Evolutionary conservation across 768 basidiomycete species (phyloP).

Genomic region (Heimioporus sp.): DNA sequence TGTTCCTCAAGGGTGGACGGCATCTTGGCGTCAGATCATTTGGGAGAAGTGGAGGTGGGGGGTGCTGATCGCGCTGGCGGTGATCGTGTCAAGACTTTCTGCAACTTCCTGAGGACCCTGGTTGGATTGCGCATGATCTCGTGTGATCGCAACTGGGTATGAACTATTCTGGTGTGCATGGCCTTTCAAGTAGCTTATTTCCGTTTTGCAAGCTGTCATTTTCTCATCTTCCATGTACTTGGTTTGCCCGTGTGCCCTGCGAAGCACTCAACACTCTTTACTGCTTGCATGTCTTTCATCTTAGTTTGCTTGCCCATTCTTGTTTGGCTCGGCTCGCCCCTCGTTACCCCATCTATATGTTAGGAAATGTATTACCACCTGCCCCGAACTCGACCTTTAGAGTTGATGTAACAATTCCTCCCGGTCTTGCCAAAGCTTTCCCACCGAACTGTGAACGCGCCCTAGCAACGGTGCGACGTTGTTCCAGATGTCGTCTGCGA

Average conservation of each 20-base stretch:
- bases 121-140: not conserved
- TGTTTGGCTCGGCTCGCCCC: constrained; percentile 5
- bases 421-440: constrained; percentile 46
- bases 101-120: constrained; percentile 37
- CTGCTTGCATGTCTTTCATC: constrained; percentile 6
- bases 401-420: not conserved
- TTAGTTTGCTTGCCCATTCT: constrained; percentile 10
- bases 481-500: constrained; percentile 56
- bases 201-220: constrained; percentile 8
- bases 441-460: constrained; percentile 41
- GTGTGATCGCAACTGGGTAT: constrained; percentile 6
- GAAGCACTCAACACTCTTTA: constrained; percentile 11
- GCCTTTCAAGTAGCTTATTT: constrained; percentile 18
- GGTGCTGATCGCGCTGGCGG: constrained; percentile 70
- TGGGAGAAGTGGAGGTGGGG: constrained; percentile 90
- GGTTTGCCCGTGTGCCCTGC: constrained; percentile 5
- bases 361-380: constrained; percentile 26
- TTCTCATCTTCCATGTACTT: constrained; percentile 10
- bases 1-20: constrained; percentile 50
- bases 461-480: constrained; percentile 41
- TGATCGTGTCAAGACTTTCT: constrained; percentile 74
- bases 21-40: constrained; percentile 61
- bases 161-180: constrained; percentile 19
- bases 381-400: constrained; percentile 5
- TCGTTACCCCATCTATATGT: constrained; percentile 24